A percentile compares a stretch with the other conserved stretches of the same genome.
These are phyloP conservation scores for Rhizomucor miehei DNA, from an alignment of 371 early-diverging fungal species.

Conservation along the genomic window DNA sequence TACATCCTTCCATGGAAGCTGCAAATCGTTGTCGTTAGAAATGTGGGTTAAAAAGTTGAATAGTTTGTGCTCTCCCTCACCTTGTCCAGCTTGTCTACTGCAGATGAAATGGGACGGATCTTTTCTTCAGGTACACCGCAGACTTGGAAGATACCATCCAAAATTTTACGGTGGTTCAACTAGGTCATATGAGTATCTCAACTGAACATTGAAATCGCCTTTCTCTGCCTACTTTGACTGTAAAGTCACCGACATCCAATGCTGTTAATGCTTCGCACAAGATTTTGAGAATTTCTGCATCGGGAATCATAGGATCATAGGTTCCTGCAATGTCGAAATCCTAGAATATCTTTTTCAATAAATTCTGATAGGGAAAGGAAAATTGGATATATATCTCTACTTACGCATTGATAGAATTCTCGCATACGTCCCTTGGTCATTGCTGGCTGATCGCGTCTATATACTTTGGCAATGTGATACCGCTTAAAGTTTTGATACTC, in stretches of 20 bases:
- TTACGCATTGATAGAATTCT: slow-evolving; percentile 98
- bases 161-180: slow-evolving; percentile 96
- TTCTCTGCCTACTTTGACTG: slow-evolving; percentile 61
- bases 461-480: slow-evolving; percentile 99
- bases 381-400: slow-evolving; percentile 7
- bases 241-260: slow-evolving; percentile 82
- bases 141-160: slow-evolving; percentile 95
- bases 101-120: slow-evolving; percentile 92
- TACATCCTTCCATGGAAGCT: slow-evolving; percentile 93
- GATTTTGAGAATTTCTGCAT: slow-evolving; percentile 92
- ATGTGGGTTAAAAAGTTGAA: slow-evolving; percentile 1
- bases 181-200: slow-evolving; percentile 13
- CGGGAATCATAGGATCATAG: slow-evolving; percentile 96
- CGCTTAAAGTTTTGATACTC: slow-evolving; percentile 88
- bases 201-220: background rate
- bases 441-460: slow-evolving; percentile 98
- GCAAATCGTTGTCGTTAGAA: background rate
- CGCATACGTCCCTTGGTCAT: slow-evolving; percentile 98
- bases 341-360: slow-evolving; percentile 20
- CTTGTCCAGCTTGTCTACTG: slow-evolving; percentile 99
- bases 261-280: slow-evolving; percentile 77
- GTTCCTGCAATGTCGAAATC: slow-evolving; percentile 99
- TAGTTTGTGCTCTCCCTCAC: slow-evolving; percentile 10
- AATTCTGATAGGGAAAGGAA: no score
- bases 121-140: slow-evolving; percentile 91